These are phyloP conservation scores for Penicillium sclerotigenum DNA, from an alignment of 2,329 filamentous ascomycete genomes.

Conservation along the genomic window DNA sequence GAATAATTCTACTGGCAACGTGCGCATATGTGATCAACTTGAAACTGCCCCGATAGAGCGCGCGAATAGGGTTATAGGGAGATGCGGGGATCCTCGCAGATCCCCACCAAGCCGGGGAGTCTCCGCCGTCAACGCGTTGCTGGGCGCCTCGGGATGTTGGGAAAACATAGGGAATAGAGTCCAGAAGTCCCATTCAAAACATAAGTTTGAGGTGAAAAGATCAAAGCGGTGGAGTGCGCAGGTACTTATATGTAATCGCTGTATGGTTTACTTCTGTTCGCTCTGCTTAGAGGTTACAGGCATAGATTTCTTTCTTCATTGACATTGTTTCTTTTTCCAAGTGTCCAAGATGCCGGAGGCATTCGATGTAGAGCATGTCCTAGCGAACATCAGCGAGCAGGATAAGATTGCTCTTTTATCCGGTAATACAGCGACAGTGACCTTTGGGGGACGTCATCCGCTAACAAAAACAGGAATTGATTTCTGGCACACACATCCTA, in stretches of 20 bases:
- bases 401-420: constrained; percentile 25
- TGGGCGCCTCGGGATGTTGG: background rate
- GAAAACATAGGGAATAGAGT: background rate
- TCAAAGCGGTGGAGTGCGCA: background rate
- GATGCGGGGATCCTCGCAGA: constrained; percentile 3
- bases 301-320: background rate
- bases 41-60: background rate
- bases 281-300: background rate
- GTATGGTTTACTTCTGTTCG: background rate
- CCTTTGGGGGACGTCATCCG: background rate
- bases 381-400: constrained; percentile 16
- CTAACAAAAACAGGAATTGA: constrained; percentile 52
- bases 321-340: background rate
- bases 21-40: background rate
- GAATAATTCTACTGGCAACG: background rate
- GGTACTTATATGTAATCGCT: background rate
- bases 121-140: constrained; percentile 8
- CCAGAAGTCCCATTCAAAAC: background rate
- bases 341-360: constrained; percentile 7
- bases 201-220: background rate
- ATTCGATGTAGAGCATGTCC: constrained; percentile 22
- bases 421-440: constrained; percentile 4
- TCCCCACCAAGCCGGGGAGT: constrained; percentile 10
- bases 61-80: background rate
- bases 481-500: constrained; percentile 66